These are phyloP conservation scores for Linaria vulgaris DNA, from an alignment of 257 asterid genomes.

Conservation along the genomic window DNA sequence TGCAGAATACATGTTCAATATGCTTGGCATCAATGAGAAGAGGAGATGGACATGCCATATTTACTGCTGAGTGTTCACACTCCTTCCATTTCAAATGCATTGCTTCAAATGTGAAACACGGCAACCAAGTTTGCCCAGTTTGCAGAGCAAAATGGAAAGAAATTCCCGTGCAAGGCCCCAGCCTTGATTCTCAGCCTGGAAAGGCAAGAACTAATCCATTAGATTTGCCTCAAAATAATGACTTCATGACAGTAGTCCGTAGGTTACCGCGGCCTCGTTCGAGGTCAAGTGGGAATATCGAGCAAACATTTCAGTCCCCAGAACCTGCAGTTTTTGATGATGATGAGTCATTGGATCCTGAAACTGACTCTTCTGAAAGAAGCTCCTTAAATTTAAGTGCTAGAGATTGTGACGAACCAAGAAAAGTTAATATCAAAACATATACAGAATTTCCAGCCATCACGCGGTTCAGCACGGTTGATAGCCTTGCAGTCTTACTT, in stretches of 20 bases:
- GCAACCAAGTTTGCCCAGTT: slow-evolving; percentile 87
- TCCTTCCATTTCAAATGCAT: slow-evolving; percentile 96
- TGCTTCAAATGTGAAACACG: slow-evolving; percentile 88
- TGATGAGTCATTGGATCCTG: slow-evolving; percentile 77
- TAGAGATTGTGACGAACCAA: slow-evolving; percentile 31
- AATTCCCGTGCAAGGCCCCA: slow-evolving; percentile 76
- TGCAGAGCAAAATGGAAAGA: slow-evolving; percentile 95
- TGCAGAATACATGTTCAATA: slow-evolving; percentile 83
- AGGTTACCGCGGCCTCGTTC: slow-evolving; percentile 71
- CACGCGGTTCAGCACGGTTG: slow-evolving; percentile 37
- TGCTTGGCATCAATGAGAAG: slow-evolving; percentile 81
- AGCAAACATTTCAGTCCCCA: slow-evolving; percentile 47
- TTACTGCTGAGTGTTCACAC: slow-evolving; percentile 96
- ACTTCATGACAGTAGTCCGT: slow-evolving; percentile 61
- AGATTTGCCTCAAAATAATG: slow-evolving; percentile 59
- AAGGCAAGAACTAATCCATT: slow-evolving; percentile 54
- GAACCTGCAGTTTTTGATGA: slow-evolving; percentile 87
- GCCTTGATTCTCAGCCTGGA: slow-evolving; percentile 44
- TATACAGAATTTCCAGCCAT: slow-evolving; percentile 74
- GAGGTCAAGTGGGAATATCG: slow-evolving; percentile 43
- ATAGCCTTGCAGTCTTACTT: slow-evolving; percentile 62
- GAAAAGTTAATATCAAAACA: slow-evolving; percentile 56
- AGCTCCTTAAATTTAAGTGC: slow-evolving; percentile 30
- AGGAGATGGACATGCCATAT: slow-evolving; percentile 93
- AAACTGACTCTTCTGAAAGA: slow-evolving; percentile 31